phyloP scores from a whole-genome alignment of 257 asterid species.

The Capsicum baccatum region DNA sequence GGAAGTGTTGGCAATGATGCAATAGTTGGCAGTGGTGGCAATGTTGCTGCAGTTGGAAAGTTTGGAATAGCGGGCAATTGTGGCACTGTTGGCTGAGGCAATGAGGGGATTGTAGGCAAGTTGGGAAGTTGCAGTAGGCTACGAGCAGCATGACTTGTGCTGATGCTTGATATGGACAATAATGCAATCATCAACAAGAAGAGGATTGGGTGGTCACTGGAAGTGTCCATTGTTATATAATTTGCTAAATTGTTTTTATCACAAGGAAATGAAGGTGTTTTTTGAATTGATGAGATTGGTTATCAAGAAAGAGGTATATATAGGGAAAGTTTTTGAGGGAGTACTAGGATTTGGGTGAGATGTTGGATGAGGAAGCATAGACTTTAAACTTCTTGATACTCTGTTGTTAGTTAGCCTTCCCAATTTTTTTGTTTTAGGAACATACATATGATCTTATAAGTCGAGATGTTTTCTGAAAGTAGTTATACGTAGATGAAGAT shows the following conservation, averaged over 20 bases:
- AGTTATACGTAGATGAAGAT: neutral
- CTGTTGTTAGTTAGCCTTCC: neutral
- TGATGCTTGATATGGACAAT: conserved; percentile 12
- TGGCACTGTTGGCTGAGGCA: neutral
- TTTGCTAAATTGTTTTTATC: neutral
- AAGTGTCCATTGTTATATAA: neutral
- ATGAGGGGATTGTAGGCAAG: conserved; percentile 12
- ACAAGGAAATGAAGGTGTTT: neutral
- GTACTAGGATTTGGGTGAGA: conserved; percentile 4
- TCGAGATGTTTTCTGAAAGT: neutral
- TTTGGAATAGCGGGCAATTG: neutral
- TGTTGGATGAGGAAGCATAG: neutral
- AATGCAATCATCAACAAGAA: neutral
- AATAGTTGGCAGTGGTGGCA: too few relatives aligned
- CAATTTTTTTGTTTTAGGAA: neutral
- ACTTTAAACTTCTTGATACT: neutral
- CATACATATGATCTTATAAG: neutral
- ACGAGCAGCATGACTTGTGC: neutral
- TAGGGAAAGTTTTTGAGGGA: neutral
- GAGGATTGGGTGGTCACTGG: neutral
- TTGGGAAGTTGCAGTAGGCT: conserved; percentile 6
- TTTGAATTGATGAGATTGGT: neutral
- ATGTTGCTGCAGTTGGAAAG: neutral
- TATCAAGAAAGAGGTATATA: neutral
- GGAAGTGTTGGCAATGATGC: conserved; percentile 1